Evolutionary conservation across 2,329 filamentous ascomycete species (phyloP), one percentile per base, ranked within the genome.

Genomic region (Torrubiella hemipterigena): DNA sequence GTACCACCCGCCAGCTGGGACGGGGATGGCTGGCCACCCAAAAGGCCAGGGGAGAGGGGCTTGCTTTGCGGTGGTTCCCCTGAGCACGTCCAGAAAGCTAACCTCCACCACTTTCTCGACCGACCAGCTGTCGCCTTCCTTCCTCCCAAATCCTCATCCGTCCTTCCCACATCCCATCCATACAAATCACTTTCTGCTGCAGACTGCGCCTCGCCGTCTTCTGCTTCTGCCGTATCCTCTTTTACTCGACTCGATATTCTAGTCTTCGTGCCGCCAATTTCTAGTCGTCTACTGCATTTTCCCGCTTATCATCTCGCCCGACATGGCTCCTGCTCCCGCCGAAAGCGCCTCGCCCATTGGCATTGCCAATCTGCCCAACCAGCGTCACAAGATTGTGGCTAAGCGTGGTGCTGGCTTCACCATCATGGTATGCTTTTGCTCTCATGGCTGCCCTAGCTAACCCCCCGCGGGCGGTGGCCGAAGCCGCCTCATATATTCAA

Each of bases 371-470:
- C 62, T 79, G 52, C 75, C 75, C 48, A 80, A 80, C 64, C 76
- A 80, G 67, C 69, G 76, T 51, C 76, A 81, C 65, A 81, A 81
- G 65, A 81, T 81, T 54, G 76, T 81, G 52, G 71, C 69, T 41
- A 77, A 81, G 64, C 81, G 93, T 65, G 91, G 91, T 65, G 93
- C 91, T 53, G 83, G 87, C 55, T 98, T 98, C 66, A 98, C 91
- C 44, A 95, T 98, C 54, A 98, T 98, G 91, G 91, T 95, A 68
- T 41, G 69, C 39, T 34, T 28, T 15, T 17, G 17, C n/a, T 15
- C 18, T 25, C 39, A 9, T 22, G 10, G 24, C n/a, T 5, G 7
- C 22, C 13, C 19, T 15, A 21, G 26, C 32, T 8, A n/a, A 25
- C 17, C 29, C 33, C n/a, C 28, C 13, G 11, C 22, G n/a, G n/a